A percentile compares a stretch with the other conserved stretches of the same genome.
Conservation (phyloP, 2,329 filamentous ascomycete genomes). For the Colletotrichum cereale region DNA sequence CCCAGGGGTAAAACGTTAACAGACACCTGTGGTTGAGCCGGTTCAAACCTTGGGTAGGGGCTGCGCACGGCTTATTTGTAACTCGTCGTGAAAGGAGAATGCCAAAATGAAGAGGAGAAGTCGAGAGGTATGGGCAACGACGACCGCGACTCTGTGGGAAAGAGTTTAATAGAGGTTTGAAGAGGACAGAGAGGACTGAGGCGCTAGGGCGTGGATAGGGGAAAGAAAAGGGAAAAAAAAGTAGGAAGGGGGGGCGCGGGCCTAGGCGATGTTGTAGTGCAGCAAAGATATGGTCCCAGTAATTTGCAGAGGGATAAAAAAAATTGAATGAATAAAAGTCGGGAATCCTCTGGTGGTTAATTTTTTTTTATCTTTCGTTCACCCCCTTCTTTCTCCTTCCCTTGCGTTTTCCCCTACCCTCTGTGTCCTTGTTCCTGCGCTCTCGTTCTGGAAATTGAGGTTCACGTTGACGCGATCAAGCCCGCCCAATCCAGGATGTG, state of each 20-base stretch:
- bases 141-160: conserved; percentile 8
- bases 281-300: conserved; percentile 25
- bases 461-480: conserved; percentile 39
- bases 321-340: background rate
- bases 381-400: background rate
- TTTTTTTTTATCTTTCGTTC: background rate
- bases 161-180: conserved; percentile 29
- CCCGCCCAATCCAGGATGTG: conserved; percentile 35
- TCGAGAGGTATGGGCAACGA: background rate
- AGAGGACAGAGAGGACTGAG: conserved; percentile 9
- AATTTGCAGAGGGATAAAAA: conserved; percentile 22
- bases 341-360: background rate
- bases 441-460: conserved; percentile 37
- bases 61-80: conserved; percentile 30
- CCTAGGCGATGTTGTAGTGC: conserved; percentile 19
- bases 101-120: conserved; percentile 25
- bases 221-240: conserved; percentile 17
- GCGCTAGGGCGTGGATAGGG: conserved; percentile 12
- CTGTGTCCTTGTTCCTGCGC: conserved; percentile 9
- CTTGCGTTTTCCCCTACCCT: conserved; percentile 8
- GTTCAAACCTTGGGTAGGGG: conserved; percentile 13
- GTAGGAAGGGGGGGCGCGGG: conserved; percentile 20
- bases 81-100: conserved; percentile 15
- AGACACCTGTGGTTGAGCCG: conserved; percentile 28
- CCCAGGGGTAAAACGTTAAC: conserved; percentile 35